phyloP scores from a whole-genome alignment of 805 yeast species.

The Millerozyma acaciae region DNA sequence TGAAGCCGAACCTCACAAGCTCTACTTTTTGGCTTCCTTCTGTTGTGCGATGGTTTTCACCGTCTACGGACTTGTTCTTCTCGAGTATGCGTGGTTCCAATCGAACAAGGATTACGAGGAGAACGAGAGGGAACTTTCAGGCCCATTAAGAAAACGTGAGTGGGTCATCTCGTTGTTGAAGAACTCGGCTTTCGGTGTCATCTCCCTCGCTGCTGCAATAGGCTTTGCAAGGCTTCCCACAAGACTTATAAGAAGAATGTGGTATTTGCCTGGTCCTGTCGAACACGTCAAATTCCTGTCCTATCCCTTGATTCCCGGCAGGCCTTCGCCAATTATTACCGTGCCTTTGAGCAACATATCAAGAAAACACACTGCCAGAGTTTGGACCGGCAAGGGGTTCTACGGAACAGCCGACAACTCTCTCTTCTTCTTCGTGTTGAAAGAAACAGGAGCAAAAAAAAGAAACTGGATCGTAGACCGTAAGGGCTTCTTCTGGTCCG shows the following conservation, averaged over 20 bases:
- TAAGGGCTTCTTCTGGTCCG: slow-evolving; percentile 90
- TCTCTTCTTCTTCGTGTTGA: slow-evolving; percentile 68
- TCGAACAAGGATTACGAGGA: slow-evolving; percentile 50
- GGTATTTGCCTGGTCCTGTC: slow-evolving; percentile 62
- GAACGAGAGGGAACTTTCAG: slow-evolving; percentile 45
- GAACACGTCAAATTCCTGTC: slow-evolving; percentile 63
- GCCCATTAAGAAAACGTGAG: slow-evolving; percentile 39
- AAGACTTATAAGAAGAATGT: slow-evolving; percentile 67
- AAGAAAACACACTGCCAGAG: slow-evolving; percentile 59
- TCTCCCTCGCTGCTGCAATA: slow-evolving; percentile 27
- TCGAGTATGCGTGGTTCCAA: slow-evolving; percentile 53
- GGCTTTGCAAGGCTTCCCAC: slow-evolving; percentile 51
- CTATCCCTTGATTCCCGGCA: slow-evolving; percentile 72
- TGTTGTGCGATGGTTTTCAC: slow-evolving; percentile 66
- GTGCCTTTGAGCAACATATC: slow-evolving; percentile 54
- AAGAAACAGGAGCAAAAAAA: slow-evolving; percentile 44
- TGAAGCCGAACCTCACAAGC: slow-evolving; percentile 78
- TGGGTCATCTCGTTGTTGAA: slow-evolving; percentile 28
- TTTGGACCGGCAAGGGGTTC: slow-evolving; percentile 85
- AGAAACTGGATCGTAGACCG: slow-evolving; percentile 76
- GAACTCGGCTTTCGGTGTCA: slow-evolving; percentile 25
- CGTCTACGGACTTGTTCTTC: slow-evolving; percentile 60
- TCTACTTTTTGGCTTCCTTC: slow-evolving; percentile 67
- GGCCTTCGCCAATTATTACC: slow-evolving; percentile 71
- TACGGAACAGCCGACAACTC: slow-evolving; percentile 78